Evolutionary conservation across 768 basidiomycete genomes (phyloP), one percentile per base, ranked within the genome.

Genomic region (Phylloporus scabripes): DNA sequence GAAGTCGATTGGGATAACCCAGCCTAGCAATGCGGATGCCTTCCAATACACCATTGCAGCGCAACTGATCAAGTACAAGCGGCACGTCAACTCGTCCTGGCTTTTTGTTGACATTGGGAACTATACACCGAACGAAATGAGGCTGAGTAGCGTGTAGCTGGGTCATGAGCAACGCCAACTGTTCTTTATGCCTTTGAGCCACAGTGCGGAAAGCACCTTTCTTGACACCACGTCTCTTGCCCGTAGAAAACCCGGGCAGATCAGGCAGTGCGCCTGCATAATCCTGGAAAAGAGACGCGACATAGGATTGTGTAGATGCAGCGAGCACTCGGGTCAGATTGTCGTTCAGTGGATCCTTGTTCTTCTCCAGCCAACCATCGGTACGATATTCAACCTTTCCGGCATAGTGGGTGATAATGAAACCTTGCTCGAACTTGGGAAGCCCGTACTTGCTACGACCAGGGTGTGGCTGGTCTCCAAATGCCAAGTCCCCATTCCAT

Each of bases 21-120:
- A 96, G 79, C 29, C 96, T 83, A 6, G 96, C 95, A 59, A 99
- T 98, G 29, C 96, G 87, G 60, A 99, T 98, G 31, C 96, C 96
- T 69, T 99, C 96, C 24, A 99, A 76, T 1, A 99, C 96, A 83
- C 96, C 96, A 67, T 99, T 99, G 66, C 96, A 99, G 4, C 95
- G 82, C 18, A 99, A 72, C 60, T 99, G 96, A 61, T 98, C 95
- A 15, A 99, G 79, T 4, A 98, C 92, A 37, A 98, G 81, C 0
- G 95, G 95, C 1, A 92, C 88, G 59, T 96, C 94, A 54, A 99
- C 78, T 38, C 87, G 80, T 6, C 87, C 88, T 0, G 96, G 92
- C 61, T 88, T 89, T 76, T 98, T 98, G 69, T 82, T 73, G 17
- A 77, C 72, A 59, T 99, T 99, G 2, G 96, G 96, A 2, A 99